These are phyloP conservation scores for Yamadazyma blattariae DNA, from an alignment of 1,139 yeast genomes.

Conservation along the genomic window DNA sequence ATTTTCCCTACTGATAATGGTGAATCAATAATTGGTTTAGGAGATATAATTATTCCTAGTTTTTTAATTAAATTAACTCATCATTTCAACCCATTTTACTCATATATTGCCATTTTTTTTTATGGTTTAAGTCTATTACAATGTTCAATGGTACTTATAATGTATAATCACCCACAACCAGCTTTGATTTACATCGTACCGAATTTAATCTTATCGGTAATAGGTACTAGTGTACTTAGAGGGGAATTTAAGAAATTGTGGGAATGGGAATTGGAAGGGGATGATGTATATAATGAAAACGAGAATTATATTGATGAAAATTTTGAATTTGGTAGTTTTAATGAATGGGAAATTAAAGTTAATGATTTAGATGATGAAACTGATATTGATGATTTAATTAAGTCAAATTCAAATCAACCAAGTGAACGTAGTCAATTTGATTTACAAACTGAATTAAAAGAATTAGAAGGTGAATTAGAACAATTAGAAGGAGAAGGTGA, in stretches of 20 bases:
- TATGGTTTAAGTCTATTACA: conserved; percentile 44
- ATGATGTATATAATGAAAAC: neutral
- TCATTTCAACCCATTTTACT: conserved; percentile 48
- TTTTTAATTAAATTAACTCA: conserved; percentile 46
- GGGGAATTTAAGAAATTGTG: conserved; percentile 44
- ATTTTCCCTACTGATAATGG: conserved; percentile 35
- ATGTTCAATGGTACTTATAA: conserved; percentile 40
- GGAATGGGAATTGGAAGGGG: conserved; percentile 15
- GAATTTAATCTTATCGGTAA: conserved; percentile 30
- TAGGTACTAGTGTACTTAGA: conserved; percentile 9
- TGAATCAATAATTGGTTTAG: conserved; percentile 48
- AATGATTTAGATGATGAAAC: conserved; percentile 14
- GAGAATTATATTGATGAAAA: conserved; percentile 15
- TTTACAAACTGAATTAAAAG: no score
- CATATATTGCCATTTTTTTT: conserved; percentile 36
- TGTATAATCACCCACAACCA: conserved; percentile 55
- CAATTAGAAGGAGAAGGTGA: no score
- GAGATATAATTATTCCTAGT: conserved; percentile 63
- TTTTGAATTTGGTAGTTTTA: conserved; percentile 17
- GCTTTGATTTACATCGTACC: conserved; percentile 68
- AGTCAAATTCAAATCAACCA: no score
- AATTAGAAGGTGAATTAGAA: no score
- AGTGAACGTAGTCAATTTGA: no score
- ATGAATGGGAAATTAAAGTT: conserved; percentile 15
- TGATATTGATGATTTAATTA: conserved; percentile 14